Conservation (phyloP, 495 filamentous ascomycete species). For the Penicillium diatomitis region DNA sequence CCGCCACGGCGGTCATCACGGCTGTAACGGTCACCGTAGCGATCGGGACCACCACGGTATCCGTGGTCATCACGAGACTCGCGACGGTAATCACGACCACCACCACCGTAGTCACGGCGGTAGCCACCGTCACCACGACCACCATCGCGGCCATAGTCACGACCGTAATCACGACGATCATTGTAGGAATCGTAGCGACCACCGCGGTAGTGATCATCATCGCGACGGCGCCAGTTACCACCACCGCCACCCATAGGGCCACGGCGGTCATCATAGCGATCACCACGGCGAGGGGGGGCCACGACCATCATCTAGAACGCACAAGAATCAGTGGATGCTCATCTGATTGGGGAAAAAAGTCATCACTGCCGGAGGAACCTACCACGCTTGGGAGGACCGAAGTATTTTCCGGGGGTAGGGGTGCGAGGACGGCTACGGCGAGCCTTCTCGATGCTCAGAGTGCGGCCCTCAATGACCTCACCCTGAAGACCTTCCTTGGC, state of each 20-base stretch:
- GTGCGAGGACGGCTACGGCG: slow-evolving; percentile 88
- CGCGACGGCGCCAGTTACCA: slow-evolving; percentile 34
- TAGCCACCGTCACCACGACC: slow-evolving; percentile 33
- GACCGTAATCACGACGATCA: slow-evolving; percentile 38
- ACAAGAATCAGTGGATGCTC: slow-evolving; percentile 14
- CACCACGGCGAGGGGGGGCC: slow-evolving; percentile 32
- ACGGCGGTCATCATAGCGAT: slow-evolving; percentile 49
- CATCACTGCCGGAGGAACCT: slow-evolving; percentile 22
- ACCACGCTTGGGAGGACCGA: slow-evolving; percentile 97
- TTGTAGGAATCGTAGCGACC: slow-evolving; percentile 42
- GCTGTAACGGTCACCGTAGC: slow-evolving; percentile 63
- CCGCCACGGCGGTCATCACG: slow-evolving; percentile 48
- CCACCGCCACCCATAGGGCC: slow-evolving; percentile 42
- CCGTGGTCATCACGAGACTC: slow-evolving; percentile 40
- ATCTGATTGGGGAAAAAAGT: not conserved
- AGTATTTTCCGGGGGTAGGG: slow-evolving; percentile 98
- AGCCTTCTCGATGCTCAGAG: slow-evolving; percentile 97
- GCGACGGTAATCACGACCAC: slow-evolving; percentile 34
- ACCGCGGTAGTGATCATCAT: slow-evolving; percentile 46
- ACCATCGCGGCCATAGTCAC: slow-evolving; percentile 32
- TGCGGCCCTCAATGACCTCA: slow-evolving; percentile 90
- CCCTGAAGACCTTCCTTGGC: slow-evolving; percentile 95
- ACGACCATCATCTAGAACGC: slow-evolving; percentile 44
- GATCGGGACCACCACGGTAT: slow-evolving; percentile 51
- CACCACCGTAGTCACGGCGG: slow-evolving; percentile 35